phyloP scores from a whole-genome alignment of 176 grass and related monocot species.

The Oropetium thomaeum region DNA sequence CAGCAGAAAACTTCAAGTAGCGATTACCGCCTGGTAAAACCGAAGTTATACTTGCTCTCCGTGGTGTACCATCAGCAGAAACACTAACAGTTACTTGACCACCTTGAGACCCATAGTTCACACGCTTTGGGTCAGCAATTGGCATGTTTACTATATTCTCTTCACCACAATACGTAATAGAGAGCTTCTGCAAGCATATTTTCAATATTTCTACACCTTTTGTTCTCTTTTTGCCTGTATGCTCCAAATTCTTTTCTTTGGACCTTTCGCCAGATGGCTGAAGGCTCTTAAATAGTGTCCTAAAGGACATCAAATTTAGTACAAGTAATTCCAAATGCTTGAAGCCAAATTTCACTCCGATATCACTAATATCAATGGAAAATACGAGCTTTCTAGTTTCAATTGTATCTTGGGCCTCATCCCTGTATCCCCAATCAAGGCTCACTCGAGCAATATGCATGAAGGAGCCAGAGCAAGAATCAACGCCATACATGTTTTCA shows the following conservation, averaged over 20 bases:
- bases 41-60: slow-evolving; percentile 76
- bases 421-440: slow-evolving; percentile 91
- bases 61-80: slow-evolving; percentile 89
- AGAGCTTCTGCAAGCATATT: slow-evolving; percentile 86
- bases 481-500: slow-evolving; percentile 92
- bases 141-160: slow-evolving; percentile 65
- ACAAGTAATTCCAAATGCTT: slow-evolving; percentile 86
- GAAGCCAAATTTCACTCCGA: slow-evolving; percentile 82
- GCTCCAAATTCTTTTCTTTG: slow-evolving; percentile 53
- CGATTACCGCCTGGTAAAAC: slow-evolving; percentile 39
- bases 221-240: slow-evolving; percentile 52
- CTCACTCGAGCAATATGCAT: slow-evolving; percentile 85
- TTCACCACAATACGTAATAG: slow-evolving; percentile 81
- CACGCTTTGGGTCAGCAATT: slow-evolving; percentile 91
- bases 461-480: slow-evolving; percentile 77
- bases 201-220: slow-evolving; percentile 79
- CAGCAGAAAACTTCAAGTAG: slow-evolving; percentile 67
- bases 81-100: slow-evolving; percentile 72
- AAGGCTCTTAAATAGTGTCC: slow-evolving; percentile 65
- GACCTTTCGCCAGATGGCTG: slow-evolving; percentile 46
- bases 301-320: slow-evolving; percentile 74
- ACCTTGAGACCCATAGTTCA: slow-evolving; percentile 98
- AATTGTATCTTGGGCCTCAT: slow-evolving; percentile 61
- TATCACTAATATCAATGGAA: slow-evolving; percentile 82
- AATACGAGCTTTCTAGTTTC: slow-evolving; percentile 68